Conservation (phyloP, 345 rosid species). For the Eucalyptus fibrosa region DNA sequence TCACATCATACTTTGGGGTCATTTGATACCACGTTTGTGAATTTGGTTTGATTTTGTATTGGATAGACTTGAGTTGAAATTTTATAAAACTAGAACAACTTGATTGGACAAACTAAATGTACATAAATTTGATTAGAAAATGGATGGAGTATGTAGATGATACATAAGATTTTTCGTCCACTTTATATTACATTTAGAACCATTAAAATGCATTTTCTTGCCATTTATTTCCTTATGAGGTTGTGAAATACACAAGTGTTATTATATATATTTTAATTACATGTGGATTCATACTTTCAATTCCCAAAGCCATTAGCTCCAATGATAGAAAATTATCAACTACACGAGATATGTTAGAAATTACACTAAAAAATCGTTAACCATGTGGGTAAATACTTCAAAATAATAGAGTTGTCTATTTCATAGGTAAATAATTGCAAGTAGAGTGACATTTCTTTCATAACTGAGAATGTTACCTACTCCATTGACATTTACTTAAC, state of each 20-base stretch:
- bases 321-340: no score
- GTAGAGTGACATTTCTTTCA: no score
- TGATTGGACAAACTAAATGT: not conserved
- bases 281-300: not conserved
- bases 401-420: not conserved
- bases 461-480: no score
- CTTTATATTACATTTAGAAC: no score
- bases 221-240: not conserved
- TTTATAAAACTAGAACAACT: no score
- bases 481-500: no score
- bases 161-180: no score
- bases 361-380: rapidly evolving
- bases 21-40: rapidly evolving
- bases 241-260: no score
- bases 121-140: no score
- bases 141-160: not conserved
- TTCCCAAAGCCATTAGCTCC: not conserved
- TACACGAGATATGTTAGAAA: not conserved
- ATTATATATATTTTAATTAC: no score
- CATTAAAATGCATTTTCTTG: not conserved
- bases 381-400: not conserved
- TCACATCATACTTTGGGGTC: no score
- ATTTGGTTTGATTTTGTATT: not conserved
- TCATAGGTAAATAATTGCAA: not conserved
- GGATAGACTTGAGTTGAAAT: not conserved